These are phyloP conservation scores for Xylogone sp. DNA, from an alignment of 2,329 filamentous ascomycete species.

Conservation along the genomic window DNA sequence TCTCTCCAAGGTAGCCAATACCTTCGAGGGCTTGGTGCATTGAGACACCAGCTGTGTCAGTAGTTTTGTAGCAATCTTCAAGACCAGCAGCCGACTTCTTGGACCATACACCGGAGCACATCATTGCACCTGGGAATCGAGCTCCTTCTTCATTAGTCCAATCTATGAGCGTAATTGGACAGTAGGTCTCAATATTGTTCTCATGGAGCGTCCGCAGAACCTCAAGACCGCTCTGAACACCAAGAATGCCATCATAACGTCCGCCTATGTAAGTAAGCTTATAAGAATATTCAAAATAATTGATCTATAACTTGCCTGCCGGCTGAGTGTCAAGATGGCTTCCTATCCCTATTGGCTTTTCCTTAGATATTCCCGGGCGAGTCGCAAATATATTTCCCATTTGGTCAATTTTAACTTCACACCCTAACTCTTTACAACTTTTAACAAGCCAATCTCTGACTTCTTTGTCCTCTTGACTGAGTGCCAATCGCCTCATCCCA, in stretches of 20 bases:
- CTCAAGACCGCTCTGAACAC: conserved; percentile 68
- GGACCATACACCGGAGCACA: conserved; percentile 72
- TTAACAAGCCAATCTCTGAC: conserved; percentile 73
- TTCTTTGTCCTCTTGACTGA: conserved; percentile 66
- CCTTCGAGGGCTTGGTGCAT: conserved; percentile 45
- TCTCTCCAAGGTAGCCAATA: conserved; percentile 65
- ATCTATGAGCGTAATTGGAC: conserved; percentile 49
- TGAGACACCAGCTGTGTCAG: conserved; percentile 36
- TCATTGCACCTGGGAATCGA: conserved; percentile 71
- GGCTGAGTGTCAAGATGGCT: conserved; percentile 66
- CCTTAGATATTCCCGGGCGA: conserved; percentile 51
- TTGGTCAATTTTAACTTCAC: conserved; percentile 62
- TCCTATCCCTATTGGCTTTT: conserved; percentile 63
- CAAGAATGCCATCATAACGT: conserved; percentile 75
- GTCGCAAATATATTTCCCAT: conserved; percentile 76
- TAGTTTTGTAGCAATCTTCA: conserved; percentile 56
- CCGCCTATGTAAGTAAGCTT: conserved; percentile 25
- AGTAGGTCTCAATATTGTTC: conserved; percentile 62
- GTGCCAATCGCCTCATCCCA: conserved; percentile 70
- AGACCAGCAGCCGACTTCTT: conserved; percentile 52
- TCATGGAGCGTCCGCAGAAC: conserved; percentile 65
- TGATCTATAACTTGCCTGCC: conserved; percentile 33
- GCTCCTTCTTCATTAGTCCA: conserved; percentile 65
- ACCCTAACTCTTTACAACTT: conserved; percentile 59
- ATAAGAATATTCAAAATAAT: not conserved